phyloP scores from a whole-genome alignment of 441 rosid genomes.

The Breynia disticha region DNA sequence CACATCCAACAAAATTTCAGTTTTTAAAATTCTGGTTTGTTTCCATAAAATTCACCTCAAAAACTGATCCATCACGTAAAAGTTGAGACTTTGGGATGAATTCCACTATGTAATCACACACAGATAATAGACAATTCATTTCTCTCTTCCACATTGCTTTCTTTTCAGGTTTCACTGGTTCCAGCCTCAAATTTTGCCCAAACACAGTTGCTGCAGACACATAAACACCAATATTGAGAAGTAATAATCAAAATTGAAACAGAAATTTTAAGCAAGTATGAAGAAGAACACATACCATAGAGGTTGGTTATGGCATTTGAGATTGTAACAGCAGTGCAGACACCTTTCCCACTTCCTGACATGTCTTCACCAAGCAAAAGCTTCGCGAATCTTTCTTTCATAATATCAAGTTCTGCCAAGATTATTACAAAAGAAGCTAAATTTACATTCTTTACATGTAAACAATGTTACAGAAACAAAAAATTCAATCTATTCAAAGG shows the following conservation, averaged over 20 bases:
- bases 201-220: slow-evolving; percentile 57
- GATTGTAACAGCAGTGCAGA: slow-evolving; percentile 78
- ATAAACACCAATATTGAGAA: no score
- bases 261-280: background rate
- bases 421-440: slow-evolving; percentile 5
- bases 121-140: slow-evolving; percentile 87
- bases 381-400: slow-evolving; percentile 93
- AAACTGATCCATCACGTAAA: slow-evolving; percentile 69
- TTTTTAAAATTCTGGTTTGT: background rate
- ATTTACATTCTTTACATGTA: background rate
- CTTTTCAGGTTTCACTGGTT: slow-evolving; percentile 69
- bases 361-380: slow-evolving; percentile 93
- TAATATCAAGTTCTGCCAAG: slow-evolving; percentile 65
- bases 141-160: slow-evolving; percentile 90
- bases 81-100: slow-evolving; percentile 69
- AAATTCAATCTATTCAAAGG: background rate
- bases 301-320: slow-evolving; percentile 94
- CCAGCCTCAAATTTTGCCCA: slow-evolving; percentile 86
- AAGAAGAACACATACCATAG: slow-evolving; percentile 60
- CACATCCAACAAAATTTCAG: background rate
- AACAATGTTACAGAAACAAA: background rate
- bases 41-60: slow-evolving; percentile 46
- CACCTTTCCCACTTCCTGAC: slow-evolving; percentile 98
- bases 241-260: background rate
- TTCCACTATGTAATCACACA: slow-evolving; percentile 91